Base-by-base conservation (phyloP, 2,329 filamentous ascomycete species). In the Pezicula neosporulosa region DNA sequence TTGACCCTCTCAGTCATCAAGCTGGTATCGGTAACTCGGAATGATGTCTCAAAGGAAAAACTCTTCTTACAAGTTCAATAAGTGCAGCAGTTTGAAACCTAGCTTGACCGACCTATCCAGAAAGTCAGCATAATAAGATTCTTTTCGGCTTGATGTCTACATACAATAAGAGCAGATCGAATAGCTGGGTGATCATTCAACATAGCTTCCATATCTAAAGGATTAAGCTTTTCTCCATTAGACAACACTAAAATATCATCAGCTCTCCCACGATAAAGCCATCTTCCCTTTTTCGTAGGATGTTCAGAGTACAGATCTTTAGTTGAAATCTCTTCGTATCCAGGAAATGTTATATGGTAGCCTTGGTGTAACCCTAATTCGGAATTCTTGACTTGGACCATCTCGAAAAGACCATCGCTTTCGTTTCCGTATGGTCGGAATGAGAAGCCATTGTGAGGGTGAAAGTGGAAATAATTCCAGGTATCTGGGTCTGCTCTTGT, bases 161-260 rank as follows among this genome's bases (percentile, higher is more conserved):
- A 6, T 3, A 43, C 39, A 24, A 75, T 56, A 5, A 73, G 35
- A 3, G 64, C 64, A 2, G 63, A 59, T 2, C 59, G 54, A 1
- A 76, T 56, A 3, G 46, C 2, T 3, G 55, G 64, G 49, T 73
- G 68, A 1, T 52, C 56, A 28, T 62, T 62, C 13, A 76, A 62
- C 4, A 61, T 57, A 16, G 53, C 59, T 53, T 76, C 73, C 57
- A 73, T 67, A 2, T 63, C 60, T 2, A 72, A 51, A 0, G 75
- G 73, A 39, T 75, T 75, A 38, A 73, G 66, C 52, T 76, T 77
- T 44, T 72, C 67, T 1, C 73, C 73, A 50, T 71, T 75, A 24
- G 65, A 68, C n/a, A 76, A 60, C 0, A 75, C 67, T 19, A 77
- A 67, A 3, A 74, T 66, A 56, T 77, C 73, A 52, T 76, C 73